Evolutionary conservation across 805 yeast species (phyloP).

Genomic region (Kluyveromyces starmeri): DNA sequence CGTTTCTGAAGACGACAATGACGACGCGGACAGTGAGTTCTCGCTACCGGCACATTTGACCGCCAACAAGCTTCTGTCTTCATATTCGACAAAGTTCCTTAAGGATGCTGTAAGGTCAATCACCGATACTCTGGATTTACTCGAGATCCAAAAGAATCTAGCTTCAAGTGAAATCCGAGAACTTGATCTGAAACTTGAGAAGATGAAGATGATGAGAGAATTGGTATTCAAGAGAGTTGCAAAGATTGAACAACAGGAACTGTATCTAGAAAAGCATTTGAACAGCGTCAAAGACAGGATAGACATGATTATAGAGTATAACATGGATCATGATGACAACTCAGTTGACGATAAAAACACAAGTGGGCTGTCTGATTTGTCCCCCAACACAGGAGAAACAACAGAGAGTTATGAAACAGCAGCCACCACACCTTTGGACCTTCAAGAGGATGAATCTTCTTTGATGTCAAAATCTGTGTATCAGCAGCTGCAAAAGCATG

Average conservation of each 20-base stretch:
- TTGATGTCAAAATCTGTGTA: conserved; percentile 37
- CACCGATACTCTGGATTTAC: conserved; percentile 39
- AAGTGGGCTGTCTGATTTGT: conserved; percentile 1
- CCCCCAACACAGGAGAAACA: conserved; percentile 6
- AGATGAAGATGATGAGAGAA: conserved; percentile 42
- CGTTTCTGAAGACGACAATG: conserved; percentile 20
- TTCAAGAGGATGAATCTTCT: conserved; percentile 17
- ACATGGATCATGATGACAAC: conserved; percentile 25
- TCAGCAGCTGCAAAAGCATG: conserved; percentile 33
- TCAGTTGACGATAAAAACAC: conserved; percentile 5
- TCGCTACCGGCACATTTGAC: conserved; percentile 35
- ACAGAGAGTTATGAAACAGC: conserved; percentile 7
- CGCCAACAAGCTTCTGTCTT: conserved; percentile 33
- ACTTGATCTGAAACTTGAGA: conserved; percentile 48
- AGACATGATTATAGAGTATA: conserved; percentile 35
- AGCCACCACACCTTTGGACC: conserved; percentile 7
- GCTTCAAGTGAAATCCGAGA: conserved; percentile 58
- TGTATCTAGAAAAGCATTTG: conserved; percentile 42
- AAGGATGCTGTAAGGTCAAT: conserved; percentile 32
- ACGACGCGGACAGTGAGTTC: conserved; percentile 14
- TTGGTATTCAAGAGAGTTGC: conserved; percentile 52
- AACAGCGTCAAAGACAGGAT: conserved; percentile 37
- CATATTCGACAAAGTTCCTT: conserved; percentile 36
- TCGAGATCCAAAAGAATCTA: conserved; percentile 55
- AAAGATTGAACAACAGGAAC: conserved; percentile 50